Evolutionary conservation across 2,329 filamentous ascomycete genomes (phyloP), one percentile per base, ranked within the genome.

Genomic region (Huntiella abstrusa): DNA sequence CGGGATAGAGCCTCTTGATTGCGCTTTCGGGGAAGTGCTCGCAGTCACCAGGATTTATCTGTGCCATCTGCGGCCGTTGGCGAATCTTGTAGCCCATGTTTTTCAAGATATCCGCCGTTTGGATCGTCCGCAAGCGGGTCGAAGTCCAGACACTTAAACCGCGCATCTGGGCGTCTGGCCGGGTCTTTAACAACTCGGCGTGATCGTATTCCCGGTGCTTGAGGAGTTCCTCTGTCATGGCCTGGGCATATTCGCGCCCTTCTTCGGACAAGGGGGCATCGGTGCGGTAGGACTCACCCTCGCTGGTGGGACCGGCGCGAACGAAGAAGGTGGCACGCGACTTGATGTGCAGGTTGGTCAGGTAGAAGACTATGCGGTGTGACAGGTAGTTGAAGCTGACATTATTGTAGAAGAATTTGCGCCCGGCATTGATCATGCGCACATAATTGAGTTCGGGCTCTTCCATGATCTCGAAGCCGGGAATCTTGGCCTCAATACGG

Each of bases 381-480:
- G 87, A 93, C 32, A 98, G 72, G 58, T 98, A 98, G 55, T 87
- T 88, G 61, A 98, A 96, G 57, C 81, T 87, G 59, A 91, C 83
- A 54, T 96, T 95, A 65, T 98, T 98, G 62, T 96, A 88, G 55
- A 88, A 81, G 57, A 98, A 81, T 54, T 85, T 78, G 57, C 88
- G 77, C 39, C 91, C 91, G 5, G 91, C 91, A 55, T 98, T 98
- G 59, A 96, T 93, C 88, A 98, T 95, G 67, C 94, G 95, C 65
- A 98, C 88, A 64, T 88, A 98, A 60, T 96, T 94, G 52, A 98
- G 71, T 53, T 96, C 87, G 28, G 73, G 71, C 60, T 98, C 91
- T 55, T 87, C 74, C 86, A 98, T 96, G 1, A 85, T 93, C 64
- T 98, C 87, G 55, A 94, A 98, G 49, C 88, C 80, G 15, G 91